Conservation (phyloP, 805 yeast species). For the Candida morakotiae region DNA sequence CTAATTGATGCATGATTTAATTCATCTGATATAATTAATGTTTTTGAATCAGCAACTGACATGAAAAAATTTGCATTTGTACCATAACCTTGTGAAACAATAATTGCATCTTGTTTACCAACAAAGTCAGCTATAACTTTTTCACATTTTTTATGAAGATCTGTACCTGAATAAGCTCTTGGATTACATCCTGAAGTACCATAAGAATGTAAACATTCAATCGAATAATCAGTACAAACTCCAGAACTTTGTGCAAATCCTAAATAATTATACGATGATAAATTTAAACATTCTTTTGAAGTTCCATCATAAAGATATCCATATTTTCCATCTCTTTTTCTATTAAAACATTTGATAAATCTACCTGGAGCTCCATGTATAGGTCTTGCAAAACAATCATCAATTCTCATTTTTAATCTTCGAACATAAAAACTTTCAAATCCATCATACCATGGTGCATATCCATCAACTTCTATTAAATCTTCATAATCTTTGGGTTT, state of each 20-base stretch:
- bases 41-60: slow-evolving; percentile 78
- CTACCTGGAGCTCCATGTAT: slow-evolving; percentile 98
- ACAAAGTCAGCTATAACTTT: slow-evolving; percentile 74
- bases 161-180: slow-evolving; percentile 68
- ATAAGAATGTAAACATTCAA: slow-evolving; percentile 55
- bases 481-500: slow-evolving; percentile 61
- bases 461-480: slow-evolving; percentile 75
- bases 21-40: slow-evolving; percentile 90
- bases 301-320: slow-evolving; percentile 73
- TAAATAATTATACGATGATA: slow-evolving; percentile 87
- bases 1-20: slow-evolving; percentile 94
- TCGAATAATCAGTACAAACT: slow-evolving; percentile 76
- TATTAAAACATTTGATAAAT: slow-evolving; percentile 73
- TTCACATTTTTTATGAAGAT: slow-evolving; percentile 73
- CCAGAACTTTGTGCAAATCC: slow-evolving; percentile 98
- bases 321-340: slow-evolving; percentile 64
- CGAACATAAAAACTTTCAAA: slow-evolving; percentile 93
- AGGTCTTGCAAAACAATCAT: slow-evolving; percentile 93
- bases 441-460: slow-evolving; percentile 93
- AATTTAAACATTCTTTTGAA: slow-evolving; percentile 72
- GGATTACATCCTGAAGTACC: slow-evolving; percentile 83
- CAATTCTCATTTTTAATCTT: slow-evolving; percentile 83
- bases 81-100: slow-evolving; percentile 93
- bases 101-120: slow-evolving; percentile 83
- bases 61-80: slow-evolving; percentile 88